Percentiles rank a stretch among this genome's conserved stretches.
phyloP scores from a whole-genome alignment of 805 yeast genomes.

The Spathaspora boniae region DNA sequence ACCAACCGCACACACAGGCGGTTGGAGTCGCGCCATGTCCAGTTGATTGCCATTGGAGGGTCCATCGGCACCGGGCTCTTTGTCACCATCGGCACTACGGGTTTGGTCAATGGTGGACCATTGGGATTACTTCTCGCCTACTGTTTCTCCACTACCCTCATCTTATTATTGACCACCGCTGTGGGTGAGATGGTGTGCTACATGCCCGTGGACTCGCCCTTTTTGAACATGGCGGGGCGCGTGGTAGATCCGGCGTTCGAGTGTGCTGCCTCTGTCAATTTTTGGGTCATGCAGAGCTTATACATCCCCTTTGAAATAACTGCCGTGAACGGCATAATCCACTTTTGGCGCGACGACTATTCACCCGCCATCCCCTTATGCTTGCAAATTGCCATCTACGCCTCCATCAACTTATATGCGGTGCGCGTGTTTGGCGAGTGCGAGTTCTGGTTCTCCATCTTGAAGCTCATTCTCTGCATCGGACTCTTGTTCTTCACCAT shows the following conservation, averaged over 20 bases:
- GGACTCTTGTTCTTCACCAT: no score
- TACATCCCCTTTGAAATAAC: constrained; percentile 48
- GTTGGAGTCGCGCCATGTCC: no score
- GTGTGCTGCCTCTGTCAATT: constrained; percentile 29
- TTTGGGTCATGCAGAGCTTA: constrained; percentile 41
- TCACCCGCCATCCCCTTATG: constrained; percentile 46
- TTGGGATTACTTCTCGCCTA: constrained; percentile 30
- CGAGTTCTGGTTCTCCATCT: no score
- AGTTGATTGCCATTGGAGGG: no score
- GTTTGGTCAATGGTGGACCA: constrained; percentile 31
- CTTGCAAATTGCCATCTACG: constrained; percentile 40
- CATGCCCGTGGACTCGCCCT: constrained; percentile 35
- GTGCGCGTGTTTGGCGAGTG: no score
- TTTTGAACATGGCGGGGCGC: constrained; percentile 35
- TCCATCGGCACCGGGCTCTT: no score
- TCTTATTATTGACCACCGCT: constrained; percentile 30
- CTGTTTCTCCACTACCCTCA: constrained; percentile 30
- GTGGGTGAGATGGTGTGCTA: constrained; percentile 38
- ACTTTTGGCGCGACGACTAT: constrained; percentile 49
- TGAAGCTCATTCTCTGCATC: no score
- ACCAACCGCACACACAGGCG: no score
- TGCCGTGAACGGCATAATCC: constrained; percentile 51
- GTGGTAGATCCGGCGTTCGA: constrained; percentile 37
- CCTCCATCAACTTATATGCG: no score
- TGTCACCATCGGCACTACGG: constrained; percentile 33